A percentile compares a stretch with the other conserved stretches of the same genome.
phyloP scores from a whole-genome alignment of 2,329 filamentous ascomycete genomes.

The Cladosporium colombiae region DNA sequence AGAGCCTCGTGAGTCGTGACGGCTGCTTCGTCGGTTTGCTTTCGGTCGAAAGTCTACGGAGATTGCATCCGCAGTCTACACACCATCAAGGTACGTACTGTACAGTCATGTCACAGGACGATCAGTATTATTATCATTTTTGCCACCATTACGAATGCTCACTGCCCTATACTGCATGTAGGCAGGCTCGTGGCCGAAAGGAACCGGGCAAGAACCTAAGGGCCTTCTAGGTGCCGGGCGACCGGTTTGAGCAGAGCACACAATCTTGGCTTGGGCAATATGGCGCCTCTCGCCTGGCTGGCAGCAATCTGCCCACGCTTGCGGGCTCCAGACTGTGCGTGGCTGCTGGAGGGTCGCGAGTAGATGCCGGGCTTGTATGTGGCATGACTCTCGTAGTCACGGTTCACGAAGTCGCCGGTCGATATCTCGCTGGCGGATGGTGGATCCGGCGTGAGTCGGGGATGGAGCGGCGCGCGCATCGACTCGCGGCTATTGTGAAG shows the following conservation, averaged over 20 bases:
- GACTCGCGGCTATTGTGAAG: slow-evolving; percentile 11
- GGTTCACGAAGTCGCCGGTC: slow-evolving; percentile 8
- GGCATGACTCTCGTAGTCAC: slow-evolving; percentile 1
- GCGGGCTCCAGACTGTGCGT: slow-evolving; percentile 7
- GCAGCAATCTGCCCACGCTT: neutral
- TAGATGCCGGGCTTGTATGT: slow-evolving; percentile 7
- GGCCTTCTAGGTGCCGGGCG: slow-evolving; percentile 14
- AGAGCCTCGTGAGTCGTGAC: slow-evolving; percentile 8
- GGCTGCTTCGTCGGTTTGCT: neutral
- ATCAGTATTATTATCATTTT: neutral
- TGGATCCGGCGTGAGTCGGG: slow-evolving; percentile 13
- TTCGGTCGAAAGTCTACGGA: slow-evolving; percentile 14
- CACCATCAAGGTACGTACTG: slow-evolving; percentile 4
- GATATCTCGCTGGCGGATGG: slow-evolving; percentile 4
- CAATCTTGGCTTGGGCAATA: slow-evolving; percentile 14
- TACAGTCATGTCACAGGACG: neutral
- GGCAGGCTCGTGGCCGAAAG: slow-evolving; percentile 9
- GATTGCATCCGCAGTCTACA: slow-evolving; percentile 14
- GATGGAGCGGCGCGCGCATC: slow-evolving; percentile 15
- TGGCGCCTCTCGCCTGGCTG: slow-evolving; percentile 7
- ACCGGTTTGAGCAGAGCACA: slow-evolving; percentile 13
- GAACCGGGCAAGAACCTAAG: slow-evolving; percentile 2
- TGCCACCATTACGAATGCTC: neutral
- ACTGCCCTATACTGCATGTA: slow-evolving; percentile 6
- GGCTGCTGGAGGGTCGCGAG: slow-evolving; percentile 2